These are phyloP conservation scores for Russula vinacea DNA, from an alignment of 768 basidiomycete genomes.

Conservation along the genomic window DNA sequence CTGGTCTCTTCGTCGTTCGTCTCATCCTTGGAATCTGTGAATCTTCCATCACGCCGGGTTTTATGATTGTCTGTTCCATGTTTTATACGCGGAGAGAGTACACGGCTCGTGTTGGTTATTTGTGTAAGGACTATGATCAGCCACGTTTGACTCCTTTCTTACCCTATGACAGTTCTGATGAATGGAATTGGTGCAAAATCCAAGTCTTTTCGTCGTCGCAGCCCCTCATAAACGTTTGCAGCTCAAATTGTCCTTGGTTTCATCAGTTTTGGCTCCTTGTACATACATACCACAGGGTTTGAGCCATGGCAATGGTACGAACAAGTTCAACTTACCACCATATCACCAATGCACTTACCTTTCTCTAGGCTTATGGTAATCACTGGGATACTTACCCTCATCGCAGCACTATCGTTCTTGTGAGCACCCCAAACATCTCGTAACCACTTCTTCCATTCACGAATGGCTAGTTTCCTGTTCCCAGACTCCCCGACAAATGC, in stretches of 20 bases:
- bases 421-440: constrained; percentile 32
- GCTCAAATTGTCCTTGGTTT: constrained; percentile 72
- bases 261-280: constrained; percentile 61
- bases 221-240: constrained; percentile 30
- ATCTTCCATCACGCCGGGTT: constrained; percentile 66
- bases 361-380: constrained; percentile 63
- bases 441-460: neutral
- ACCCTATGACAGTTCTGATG: constrained; percentile 54
- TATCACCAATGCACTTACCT: constrained; percentile 7
- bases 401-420: constrained; percentile 55
- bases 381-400: constrained; percentile 56
- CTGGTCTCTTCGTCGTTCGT: constrained; percentile 58
- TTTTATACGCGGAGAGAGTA: constrained; percentile 74
- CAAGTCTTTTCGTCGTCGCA: neutral
- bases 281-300: constrained; percentile 53
- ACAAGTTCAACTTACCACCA: constrained; percentile 1
- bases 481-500: constrained; percentile 73
- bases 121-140: constrained; percentile 53
- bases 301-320: constrained; percentile 71
- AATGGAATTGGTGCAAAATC: constrained; percentile 56
- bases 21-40: constrained; percentile 71
- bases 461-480: constrained; percentile 55
- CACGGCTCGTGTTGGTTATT: constrained; percentile 66
- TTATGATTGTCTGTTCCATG: constrained; percentile 74
- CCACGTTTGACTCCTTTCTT: neutral